Evolutionary conservation across 495 filamentous ascomycete genomes (phyloP), one percentile per base, ranked within the genome.

Genomic region (Hyaloscypha bicolor): DNA sequence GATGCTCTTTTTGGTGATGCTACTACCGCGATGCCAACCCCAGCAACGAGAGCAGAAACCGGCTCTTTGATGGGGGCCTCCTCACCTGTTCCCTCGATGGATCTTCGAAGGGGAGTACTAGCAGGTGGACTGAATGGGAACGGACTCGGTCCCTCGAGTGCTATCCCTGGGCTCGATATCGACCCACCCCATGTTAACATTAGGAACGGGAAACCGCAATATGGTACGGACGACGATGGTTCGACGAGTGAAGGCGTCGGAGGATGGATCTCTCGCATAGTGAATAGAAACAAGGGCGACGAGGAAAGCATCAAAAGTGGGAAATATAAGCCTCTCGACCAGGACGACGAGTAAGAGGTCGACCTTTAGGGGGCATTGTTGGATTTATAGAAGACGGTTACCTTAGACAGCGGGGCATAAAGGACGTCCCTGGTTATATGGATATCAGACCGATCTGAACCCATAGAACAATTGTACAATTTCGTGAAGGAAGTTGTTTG

Each of bases 1-100:
- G 90, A 96, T 75, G 76, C 83, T 25, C 78, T 97, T 11, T 97
- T 97, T 73, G 94, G 94, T 55, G 94, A 97, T 78, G 90, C 93
- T 37, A 93, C 91, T 11, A 91, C 88, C 6, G 83, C 85, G n/a
- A 88, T 90, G 83, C 88, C 89, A 3, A 92, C 90, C 1, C 90
- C 90, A 11, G 79, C 84, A 21, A 88, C 87, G 12, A 82, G 90
- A 45, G 88, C 82, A 11, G 93, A 97, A 75, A 86, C 87, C 9
- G 91, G 89, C 19, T 92, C 91, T 25, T 80, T 96, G 14, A 86
- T 94, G 74, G 83, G 86, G 68, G 79, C 79, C 48, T 80, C 81
- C 32, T 96, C 94, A 11, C 93, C 93, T 30, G 87, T 93, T 1
- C 88, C 91, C 16, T 91, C 88, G 0, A 85, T 95, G 61, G 90